These are phyloP conservation scores for Rhododendron ovatum DNA, from an alignment of 148 eudicot species.

Conservation along the genomic window DNA sequence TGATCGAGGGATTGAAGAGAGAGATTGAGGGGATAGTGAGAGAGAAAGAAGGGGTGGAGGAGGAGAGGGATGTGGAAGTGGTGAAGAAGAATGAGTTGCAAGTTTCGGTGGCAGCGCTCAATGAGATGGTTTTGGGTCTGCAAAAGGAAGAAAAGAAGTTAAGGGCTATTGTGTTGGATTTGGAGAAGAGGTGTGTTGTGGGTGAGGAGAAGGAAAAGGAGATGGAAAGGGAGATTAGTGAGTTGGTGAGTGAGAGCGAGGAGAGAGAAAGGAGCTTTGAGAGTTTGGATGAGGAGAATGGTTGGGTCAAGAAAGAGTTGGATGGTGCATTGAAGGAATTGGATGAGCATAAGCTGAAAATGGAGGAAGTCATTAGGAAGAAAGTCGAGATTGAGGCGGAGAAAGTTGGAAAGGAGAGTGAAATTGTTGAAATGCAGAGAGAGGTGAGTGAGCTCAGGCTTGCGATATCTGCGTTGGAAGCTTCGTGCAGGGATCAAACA, in stretches of 20 bases:
- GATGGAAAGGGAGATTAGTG: slow-evolving; percentile 21
- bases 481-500: slow-evolving; percentile 12
- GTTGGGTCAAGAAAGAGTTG: slow-evolving; percentile 20
- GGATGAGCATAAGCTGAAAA: slow-evolving; percentile 28
- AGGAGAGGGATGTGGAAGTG: slow-evolving; percentile 22
- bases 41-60: slow-evolving; percentile 32
- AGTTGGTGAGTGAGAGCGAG: slow-evolving; percentile 34
- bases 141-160: slow-evolving; percentile 33
- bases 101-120: slow-evolving; percentile 20
- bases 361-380: slow-evolving; percentile 28
- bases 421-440: slow-evolving; percentile 32
- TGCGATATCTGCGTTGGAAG: slow-evolving; percentile 29
- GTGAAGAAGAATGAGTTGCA: slow-evolving; percentile 33
- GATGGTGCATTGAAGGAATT: slow-evolving; percentile 22
- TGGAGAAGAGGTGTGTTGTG: slow-evolving; percentile 43
- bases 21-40: slow-evolving; percentile 26
- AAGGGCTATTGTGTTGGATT: slow-evolving; percentile 19
- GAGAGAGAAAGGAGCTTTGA: slow-evolving; percentile 25
- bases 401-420: slow-evolving; percentile 29
- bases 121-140: slow-evolving; percentile 23
- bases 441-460: slow-evolving; percentile 24
- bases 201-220: slow-evolving; percentile 25
- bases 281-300: slow-evolving; percentile 35
- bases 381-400: slow-evolving; percentile 37
- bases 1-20: slow-evolving; percentile 28